Base-by-base conservation (phyloP, 306 rosid genomes). In the Clitoria ternatea region DNA sequence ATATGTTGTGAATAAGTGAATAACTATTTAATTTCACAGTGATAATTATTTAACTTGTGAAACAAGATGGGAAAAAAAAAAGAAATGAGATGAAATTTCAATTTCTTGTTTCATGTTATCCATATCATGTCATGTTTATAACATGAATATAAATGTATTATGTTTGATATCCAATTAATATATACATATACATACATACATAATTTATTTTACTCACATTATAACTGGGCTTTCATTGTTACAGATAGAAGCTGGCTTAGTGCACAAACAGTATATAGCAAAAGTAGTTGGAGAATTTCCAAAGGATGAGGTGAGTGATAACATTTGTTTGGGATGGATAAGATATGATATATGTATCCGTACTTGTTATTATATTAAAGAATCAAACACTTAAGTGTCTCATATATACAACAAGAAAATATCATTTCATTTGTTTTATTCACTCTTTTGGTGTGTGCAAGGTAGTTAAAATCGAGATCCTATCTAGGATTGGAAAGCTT, bases 191-290 rank as follows among this genome's bases (percentile, higher is more conserved):
- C n/a, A 27, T 19, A 29, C 8, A 27, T 6, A n/a, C n/a, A 27
- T 19, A 66, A n/a, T 8, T 64, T 6, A 32, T 64, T 44, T 47
- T 33, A 49, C 9, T 4, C 26, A 32, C 61, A 61, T 36, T 35
- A 17, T 59, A 61, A 76, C 43, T 67, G 17, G 54, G 47, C 4
- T 37, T 65, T 48, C 43, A 29, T 70, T 71, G 33, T 74, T 68
- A 72, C 96, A 94, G 99, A 94, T 94, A 84, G 90, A 89, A 71
- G 92, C 87, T 70, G 95, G 95, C 61, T 62, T 82, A 86, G 86
- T 92, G 52, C 81, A 80, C 80, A 92, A 92, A 70, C 94, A 87
- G 75, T 89, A 89, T 49, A 80, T 89, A 70, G 98, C 98, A 44
- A 85, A 83, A 81, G 96, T 92, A 26, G 66, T 74, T 55, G 98